These are phyloP conservation scores for Cladophialophora bantiana DNA, from an alignment of 2,329 filamentous ascomycete species.

Conservation along the genomic window DNA sequence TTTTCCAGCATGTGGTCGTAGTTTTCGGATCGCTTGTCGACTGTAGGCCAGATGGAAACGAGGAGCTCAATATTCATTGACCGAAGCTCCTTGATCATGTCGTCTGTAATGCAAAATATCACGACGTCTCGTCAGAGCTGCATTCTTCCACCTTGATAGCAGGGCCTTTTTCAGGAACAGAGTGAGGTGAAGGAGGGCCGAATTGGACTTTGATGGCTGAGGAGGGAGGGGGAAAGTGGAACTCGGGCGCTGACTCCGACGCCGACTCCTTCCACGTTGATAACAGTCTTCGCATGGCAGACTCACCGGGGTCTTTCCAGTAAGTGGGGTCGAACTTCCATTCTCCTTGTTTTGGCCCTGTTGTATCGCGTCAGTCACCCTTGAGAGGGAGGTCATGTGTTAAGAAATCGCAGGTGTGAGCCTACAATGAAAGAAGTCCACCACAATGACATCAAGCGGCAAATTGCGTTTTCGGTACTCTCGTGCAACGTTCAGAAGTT, in stretches of 20 bases:
- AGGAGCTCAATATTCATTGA: constrained; percentile 68
- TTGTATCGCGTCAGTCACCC: neutral
- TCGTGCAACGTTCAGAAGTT: constrained; percentile 65
- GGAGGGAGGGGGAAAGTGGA: constrained; percentile 9
- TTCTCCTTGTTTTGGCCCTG: constrained; percentile 67
- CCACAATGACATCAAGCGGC: constrained; percentile 70
- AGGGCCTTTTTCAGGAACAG: constrained; percentile 13
- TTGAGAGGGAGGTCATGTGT: neutral
- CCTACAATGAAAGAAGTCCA: constrained; percentile 69
- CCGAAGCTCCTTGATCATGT: constrained; percentile 69
- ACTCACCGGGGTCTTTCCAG: constrained; percentile 67
- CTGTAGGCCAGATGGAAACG: constrained; percentile 74
- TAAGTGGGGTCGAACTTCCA: constrained; percentile 71
- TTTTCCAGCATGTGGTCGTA: constrained; percentile 67
- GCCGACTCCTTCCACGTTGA: constrained; percentile 31
- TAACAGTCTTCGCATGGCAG: constrained; percentile 31
- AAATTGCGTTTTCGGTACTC: constrained; percentile 64
- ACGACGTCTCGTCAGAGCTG: constrained; percentile 26
- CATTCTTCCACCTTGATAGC: constrained; percentile 23
- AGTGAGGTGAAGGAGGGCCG: constrained; percentile 15
- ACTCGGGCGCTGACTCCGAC: constrained; percentile 19
- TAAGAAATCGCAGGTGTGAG: neutral
- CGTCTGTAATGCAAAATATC: constrained; percentile 48
- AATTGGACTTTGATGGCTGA: constrained; percentile 19
- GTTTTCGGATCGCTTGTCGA: constrained; percentile 66